Evolutionary conservation across 2,329 filamentous ascomycete species (phyloP).

Genomic region (Fusarium praegraminearum): DNA sequence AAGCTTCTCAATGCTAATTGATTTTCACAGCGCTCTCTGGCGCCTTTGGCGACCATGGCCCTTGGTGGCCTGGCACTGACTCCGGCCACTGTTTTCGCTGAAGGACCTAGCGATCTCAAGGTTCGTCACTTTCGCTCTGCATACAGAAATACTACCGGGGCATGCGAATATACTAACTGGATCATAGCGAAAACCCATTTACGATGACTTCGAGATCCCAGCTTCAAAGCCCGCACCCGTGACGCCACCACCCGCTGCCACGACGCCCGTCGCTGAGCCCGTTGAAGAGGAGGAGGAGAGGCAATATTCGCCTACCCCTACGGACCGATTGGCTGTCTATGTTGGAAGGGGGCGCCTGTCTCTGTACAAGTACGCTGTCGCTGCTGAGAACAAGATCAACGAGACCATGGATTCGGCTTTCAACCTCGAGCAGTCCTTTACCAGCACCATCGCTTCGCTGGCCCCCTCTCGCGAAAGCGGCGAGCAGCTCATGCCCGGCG

Average conservation of each 20-base stretch:
- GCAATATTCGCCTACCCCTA: constrained; percentile 76
- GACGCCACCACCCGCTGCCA: constrained; percentile 48
- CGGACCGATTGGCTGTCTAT: constrained; percentile 86
- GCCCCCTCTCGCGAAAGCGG: constrained; percentile 87
- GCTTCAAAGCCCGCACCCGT: constrained; percentile 51
- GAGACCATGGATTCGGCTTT: constrained; percentile 82
- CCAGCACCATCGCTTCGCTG: constrained; percentile 86
- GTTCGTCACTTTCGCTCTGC: constrained; percentile 37
- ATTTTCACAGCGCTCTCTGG: constrained; percentile 60
- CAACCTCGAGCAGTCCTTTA: constrained; percentile 88
- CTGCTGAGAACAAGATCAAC: constrained; percentile 87
- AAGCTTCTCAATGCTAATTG: constrained; percentile 48
- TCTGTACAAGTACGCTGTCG: constrained; percentile 79
- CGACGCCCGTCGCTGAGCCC: constrained; percentile 48
- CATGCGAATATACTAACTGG: constrained; percentile 14
- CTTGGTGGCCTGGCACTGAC: constrained; percentile 62
- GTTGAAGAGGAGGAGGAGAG: constrained; percentile 51
- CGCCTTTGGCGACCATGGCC: constrained; percentile 66
- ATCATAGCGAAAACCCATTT: constrained; percentile 76
- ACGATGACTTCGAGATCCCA: constrained; percentile 74
- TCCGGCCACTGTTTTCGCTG: constrained; percentile 64
- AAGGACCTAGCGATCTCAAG: constrained; percentile 58
- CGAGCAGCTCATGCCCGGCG: constrained; percentile 89
- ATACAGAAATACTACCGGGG: neutral
- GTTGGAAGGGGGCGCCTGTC: constrained; percentile 84